Conservation (phyloP, 2,329 filamentous ascomycete species). For the Fusarium cicatricum region DNA sequence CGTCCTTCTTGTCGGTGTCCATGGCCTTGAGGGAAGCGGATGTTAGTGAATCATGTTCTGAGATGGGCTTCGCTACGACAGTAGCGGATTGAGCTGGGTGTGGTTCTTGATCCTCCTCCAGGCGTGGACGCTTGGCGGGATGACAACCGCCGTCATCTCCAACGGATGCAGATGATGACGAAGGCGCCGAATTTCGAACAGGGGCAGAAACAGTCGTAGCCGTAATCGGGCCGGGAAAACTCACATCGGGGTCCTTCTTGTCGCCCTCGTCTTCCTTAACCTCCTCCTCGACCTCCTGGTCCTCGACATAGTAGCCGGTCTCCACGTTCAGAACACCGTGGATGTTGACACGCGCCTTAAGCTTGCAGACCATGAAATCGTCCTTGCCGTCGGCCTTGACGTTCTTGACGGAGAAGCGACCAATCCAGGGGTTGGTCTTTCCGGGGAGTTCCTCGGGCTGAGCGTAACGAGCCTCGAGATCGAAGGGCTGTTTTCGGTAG, state of each 20-base stretch:
- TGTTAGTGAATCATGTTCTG: conserved; percentile 40
- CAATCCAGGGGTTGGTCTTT: conserved; percentile 93
- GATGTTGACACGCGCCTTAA: conserved; percentile 96
- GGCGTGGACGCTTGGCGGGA: conserved; percentile 32
- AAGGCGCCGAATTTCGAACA: conserved; percentile 3
- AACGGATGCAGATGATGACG: conserved; percentile 23
- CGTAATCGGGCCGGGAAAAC: conserved; percentile 47
- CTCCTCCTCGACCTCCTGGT: conserved; percentile 95
- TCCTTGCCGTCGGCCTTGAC: conserved; percentile 93
- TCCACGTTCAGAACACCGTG: conserved; percentile 97
- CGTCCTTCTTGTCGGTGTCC: conserved; percentile 79
- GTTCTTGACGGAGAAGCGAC: conserved; percentile 96
- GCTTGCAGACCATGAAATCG: conserved; percentile 99
- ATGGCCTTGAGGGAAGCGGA: conserved; percentile 67
- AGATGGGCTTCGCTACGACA: conserved; percentile 3
- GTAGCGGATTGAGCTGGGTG: conserved; percentile 1
- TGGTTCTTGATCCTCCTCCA: conserved; percentile 12
- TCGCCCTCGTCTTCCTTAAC: conserved; percentile 74
- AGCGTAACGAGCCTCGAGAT: conserved; percentile 93
- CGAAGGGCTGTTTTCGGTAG: conserved; percentile 97
- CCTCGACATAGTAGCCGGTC: conserved; percentile 97
- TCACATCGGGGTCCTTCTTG: conserved; percentile 77
- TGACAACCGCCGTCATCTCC: conserved; percentile 27
- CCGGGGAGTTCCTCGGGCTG: conserved; percentile 87
- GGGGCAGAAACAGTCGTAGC: conserved; percentile 4